Evolutionary conservation across 495 filamentous ascomycete genomes (phyloP).

Genomic region (Penicillium angulare): DNA sequence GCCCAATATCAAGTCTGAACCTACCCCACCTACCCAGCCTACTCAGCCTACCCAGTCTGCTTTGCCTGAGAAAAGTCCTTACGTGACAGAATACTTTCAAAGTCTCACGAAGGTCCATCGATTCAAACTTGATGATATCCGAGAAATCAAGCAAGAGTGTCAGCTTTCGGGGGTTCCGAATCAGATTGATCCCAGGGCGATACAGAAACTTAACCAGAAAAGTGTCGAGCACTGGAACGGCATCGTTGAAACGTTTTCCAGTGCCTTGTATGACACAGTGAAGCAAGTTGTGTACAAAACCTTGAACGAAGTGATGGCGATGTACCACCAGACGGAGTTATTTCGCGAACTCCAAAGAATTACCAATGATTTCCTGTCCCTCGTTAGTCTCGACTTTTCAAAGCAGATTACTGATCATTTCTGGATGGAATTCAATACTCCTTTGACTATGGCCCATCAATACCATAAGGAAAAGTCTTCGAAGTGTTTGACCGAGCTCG

Average conservation of each 20-base stretch:
- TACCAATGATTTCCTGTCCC: constrained; percentile 27
- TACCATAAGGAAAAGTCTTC: constrained; percentile 17
- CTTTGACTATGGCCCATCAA: constrained; percentile 34
- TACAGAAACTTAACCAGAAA: constrained; percentile 36
- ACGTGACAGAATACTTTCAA: constrained; percentile 15
- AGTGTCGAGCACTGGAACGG: constrained; percentile 42
- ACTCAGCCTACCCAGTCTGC: not conserved
- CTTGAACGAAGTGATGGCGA: constrained; percentile 31
- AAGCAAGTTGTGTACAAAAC: constrained; percentile 27
- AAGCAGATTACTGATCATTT: constrained; percentile 20
- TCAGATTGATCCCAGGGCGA: constrained; percentile 41
- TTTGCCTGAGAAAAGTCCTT: not conserved
- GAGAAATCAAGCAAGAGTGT: constrained; percentile 35
- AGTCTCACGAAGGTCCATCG: constrained; percentile 10
- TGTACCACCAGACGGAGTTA: constrained; percentile 36
- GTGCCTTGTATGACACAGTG: constrained; percentile 27
- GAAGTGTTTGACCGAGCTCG: constrained; percentile 1
- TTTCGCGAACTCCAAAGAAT: constrained; percentile 30
- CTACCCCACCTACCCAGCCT: not conserved
- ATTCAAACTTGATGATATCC: not conserved
- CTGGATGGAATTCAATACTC: constrained; percentile 29
- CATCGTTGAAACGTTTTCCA: constrained; percentile 31
- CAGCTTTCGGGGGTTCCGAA: constrained; percentile 37
- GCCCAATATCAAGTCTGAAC: not conserved
- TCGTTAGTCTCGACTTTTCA: constrained; percentile 22